These are phyloP conservation scores for Lipomyces orientalis DNA, from an alignment of 805 yeast genomes.

Conservation along the genomic window DNA sequence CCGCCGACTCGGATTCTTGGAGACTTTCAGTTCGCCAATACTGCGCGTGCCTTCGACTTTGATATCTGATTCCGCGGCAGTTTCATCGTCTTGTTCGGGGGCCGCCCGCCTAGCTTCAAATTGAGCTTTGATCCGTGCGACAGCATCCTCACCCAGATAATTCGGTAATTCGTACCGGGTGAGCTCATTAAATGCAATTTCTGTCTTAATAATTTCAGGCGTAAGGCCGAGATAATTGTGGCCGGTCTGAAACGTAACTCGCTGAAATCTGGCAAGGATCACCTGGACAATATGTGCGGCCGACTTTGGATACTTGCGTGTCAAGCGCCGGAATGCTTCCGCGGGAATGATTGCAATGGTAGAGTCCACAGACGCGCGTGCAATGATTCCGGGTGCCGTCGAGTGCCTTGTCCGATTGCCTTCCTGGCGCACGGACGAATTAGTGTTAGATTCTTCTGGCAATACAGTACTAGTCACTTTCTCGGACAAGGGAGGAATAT, in stretches of 20 bases:
- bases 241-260: constrained; percentile 90
- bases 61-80: background rate
- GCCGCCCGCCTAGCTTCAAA: constrained; percentile 9
- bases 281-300: constrained; percentile 94
- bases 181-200: constrained; percentile 59
- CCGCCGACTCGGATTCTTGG: constrained; percentile 1
- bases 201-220: constrained; percentile 77
- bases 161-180: constrained; percentile 61
- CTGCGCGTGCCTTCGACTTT: background rate
- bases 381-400: constrained; percentile 55
- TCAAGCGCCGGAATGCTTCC: constrained; percentile 75
- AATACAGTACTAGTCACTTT: background rate
- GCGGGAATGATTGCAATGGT: constrained; percentile 93
- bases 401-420: background rate
- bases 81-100: constrained; percentile 6
- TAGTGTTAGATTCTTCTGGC: background rate
- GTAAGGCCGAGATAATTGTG: constrained; percentile 87
- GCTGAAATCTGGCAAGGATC: constrained; percentile 81
- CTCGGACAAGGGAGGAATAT: constrained; percentile 27
- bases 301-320: constrained; percentile 79
- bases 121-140: constrained; percentile 50
- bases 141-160: constrained; percentile 64
- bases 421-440: background rate
- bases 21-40: background rate
- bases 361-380: constrained; percentile 73